Conservation (phyloP, 305 asterid species). For the Plantago lanceolata region DNA sequence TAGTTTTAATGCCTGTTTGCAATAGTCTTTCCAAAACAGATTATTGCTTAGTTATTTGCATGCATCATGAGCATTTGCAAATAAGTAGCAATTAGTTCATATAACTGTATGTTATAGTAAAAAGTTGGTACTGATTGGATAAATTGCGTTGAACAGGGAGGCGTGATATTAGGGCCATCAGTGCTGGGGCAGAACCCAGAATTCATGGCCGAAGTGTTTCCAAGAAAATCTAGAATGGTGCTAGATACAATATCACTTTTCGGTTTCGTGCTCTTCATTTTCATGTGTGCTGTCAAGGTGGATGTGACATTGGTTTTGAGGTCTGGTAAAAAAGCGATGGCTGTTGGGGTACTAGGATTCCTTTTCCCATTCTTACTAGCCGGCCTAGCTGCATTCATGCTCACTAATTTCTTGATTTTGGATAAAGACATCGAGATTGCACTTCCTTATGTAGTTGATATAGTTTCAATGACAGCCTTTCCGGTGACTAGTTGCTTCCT, state of each 20-base stretch:
- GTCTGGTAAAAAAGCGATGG: slow-evolving; percentile 50
- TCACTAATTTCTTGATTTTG: slow-evolving; percentile 35
- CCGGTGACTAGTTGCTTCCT: slow-evolving; percentile 63
- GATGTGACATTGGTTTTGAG: slow-evolving; percentile 48
- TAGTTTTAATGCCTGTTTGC: background rate
- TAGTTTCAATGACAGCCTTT: slow-evolving; percentile 62
- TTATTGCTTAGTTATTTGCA: no score
- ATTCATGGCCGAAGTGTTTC: slow-evolving; percentile 37
- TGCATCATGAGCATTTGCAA: no score
- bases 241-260: slow-evolving; percentile 54
- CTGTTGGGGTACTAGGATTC: slow-evolving; percentile 51
- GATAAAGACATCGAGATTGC: slow-evolving; percentile 37
- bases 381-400: slow-evolving; percentile 37
- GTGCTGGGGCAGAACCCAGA: slow-evolving; percentile 37
- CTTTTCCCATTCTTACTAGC: slow-evolving; percentile 48
- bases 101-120: background rate
- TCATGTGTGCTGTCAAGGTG: slow-evolving; percentile 53
- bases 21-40: no score
- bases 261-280: slow-evolving; percentile 57
- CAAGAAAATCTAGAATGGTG: slow-evolving; percentile 40
- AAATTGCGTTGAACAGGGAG: slow-evolving; percentile 49
- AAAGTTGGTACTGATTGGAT: slow-evolving; percentile 9
- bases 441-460: slow-evolving; percentile 35
- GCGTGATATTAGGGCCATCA: slow-evolving; percentile 60
- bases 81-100: background rate